A percentile compares a stretch with the other conserved stretches of the same genome.
These are phyloP conservation scores for Podaxis sp. DNA, from an alignment of 768 basidiomycete species.

Conservation along the genomic window DNA sequence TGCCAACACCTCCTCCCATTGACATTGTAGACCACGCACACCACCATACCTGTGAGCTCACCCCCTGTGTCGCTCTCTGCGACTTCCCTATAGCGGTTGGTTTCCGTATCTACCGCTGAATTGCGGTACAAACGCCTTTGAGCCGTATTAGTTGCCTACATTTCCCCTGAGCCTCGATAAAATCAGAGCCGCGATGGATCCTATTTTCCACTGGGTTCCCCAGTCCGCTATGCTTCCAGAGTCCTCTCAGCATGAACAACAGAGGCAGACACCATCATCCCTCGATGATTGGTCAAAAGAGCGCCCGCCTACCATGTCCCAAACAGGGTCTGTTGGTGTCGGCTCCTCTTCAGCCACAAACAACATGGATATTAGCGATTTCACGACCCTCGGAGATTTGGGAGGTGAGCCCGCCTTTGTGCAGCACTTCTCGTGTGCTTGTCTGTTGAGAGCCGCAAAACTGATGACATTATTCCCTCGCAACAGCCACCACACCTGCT, in stretches of 20 bases:
- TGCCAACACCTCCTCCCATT: constrained; percentile 15
- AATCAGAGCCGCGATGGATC: constrained; percentile 37
- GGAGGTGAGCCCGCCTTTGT: constrained; percentile 28
- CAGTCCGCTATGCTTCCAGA: constrained; percentile 31
- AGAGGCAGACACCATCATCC: constrained; percentile 22
- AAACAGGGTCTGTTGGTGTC: constrained; percentile 18
- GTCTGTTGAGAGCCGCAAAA: not conserved
- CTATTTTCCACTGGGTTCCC: constrained; percentile 42
- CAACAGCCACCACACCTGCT: constrained; percentile 31
- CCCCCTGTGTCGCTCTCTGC: constrained; percentile 20
- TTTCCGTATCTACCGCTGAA: constrained; percentile 17
- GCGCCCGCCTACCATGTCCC: constrained; percentile 22
- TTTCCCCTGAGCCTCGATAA: constrained; percentile 24
- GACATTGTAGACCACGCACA: constrained; percentile 23
- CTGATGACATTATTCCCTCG: constrained; percentile 10
- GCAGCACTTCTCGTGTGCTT: constrained; percentile 5
- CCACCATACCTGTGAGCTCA: constrained; percentile 20
- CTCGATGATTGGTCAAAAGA: constrained; percentile 45
- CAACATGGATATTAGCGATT: constrained; percentile 38
- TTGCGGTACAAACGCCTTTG: constrained; percentile 19
- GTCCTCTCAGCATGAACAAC: constrained; percentile 25
- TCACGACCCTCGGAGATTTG: constrained; percentile 35
- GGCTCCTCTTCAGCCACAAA: constrained; percentile 20
- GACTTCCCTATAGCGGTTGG: constrained; percentile 21
- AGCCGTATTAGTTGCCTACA: constrained; percentile 27